phyloP scores from a whole-genome alignment of 2,329 filamentous ascomycete genomes.

The Claviceps sorghi region DNA sequence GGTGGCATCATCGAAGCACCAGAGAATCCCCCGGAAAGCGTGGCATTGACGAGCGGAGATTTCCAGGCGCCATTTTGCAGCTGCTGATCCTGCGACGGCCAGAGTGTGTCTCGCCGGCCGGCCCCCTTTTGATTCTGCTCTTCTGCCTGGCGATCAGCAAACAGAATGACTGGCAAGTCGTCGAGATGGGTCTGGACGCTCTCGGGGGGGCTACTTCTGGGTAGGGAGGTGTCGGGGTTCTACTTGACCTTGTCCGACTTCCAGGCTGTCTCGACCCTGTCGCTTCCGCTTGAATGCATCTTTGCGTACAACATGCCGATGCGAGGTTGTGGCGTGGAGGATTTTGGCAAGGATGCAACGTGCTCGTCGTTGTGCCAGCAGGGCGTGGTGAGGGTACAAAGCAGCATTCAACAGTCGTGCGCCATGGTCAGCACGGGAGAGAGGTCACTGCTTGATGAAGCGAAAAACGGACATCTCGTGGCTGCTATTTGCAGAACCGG shows the following conservation, averaged over 20 bases:
- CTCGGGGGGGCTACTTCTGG: slow-evolving; percentile 11
- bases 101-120: too few species aligned
- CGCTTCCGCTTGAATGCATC: slow-evolving; percentile 23
- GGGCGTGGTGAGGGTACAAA: slow-evolving; percentile 15
- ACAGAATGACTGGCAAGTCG: slow-evolving; percentile 2
- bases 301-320: slow-evolving; percentile 28
- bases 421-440: slow-evolving; percentile 10
- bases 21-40: too few species aligned
- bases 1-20: too few species aligned
- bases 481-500: slow-evolving; percentile 19
- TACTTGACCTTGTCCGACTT: slow-evolving; percentile 24
- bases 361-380: slow-evolving; percentile 25
- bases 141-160: too few species aligned
- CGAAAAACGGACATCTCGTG: slow-evolving; percentile 22
- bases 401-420: slow-evolving; percentile 16
- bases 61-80: too few species aligned
- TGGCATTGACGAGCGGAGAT: too few species aligned
- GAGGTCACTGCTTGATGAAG: slow-evolving; percentile 23
- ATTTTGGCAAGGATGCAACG: slow-evolving; percentile 19
- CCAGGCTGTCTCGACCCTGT: slow-evolving; percentile 23
- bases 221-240: slow-evolving; percentile 11
- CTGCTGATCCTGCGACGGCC: too few species aligned
- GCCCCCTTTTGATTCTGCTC: too few species aligned
- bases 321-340: slow-evolving; percentile 19
- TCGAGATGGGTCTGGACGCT: slow-evolving; percentile 4